These are phyloP conservation scores for Penicillium sp. DNA, from an alignment of 2,329 filamentous ascomycete genomes.

Conservation along the genomic window DNA sequence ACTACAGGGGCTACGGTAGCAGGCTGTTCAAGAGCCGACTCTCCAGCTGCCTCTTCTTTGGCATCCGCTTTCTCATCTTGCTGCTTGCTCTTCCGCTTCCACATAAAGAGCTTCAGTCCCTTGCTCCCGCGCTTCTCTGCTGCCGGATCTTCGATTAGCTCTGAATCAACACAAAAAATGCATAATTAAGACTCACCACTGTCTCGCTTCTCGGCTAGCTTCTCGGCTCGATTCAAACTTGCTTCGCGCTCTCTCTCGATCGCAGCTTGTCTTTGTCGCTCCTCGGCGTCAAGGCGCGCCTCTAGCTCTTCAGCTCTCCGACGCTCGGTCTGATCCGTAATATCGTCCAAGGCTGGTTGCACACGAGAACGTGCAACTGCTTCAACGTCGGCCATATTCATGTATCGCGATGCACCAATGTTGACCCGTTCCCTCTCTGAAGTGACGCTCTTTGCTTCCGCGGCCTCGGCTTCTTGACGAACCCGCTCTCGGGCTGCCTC, in stretches of 20 bases:
- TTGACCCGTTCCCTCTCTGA: slow-evolving; percentile 55
- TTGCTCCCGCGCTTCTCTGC: slow-evolving; percentile 22
- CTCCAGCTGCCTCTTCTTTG: slow-evolving; percentile 1
- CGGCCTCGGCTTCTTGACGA: slow-evolving; percentile 64
- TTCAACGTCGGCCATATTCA: slow-evolving; percentile 77
- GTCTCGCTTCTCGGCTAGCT: slow-evolving; percentile 28
- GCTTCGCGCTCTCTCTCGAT: slow-evolving; percentile 43
- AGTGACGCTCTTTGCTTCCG: slow-evolving; percentile 60
- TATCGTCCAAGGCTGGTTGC: slow-evolving; percentile 82
- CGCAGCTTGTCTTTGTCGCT: slow-evolving; percentile 61
- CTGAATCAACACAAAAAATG: too few relatives aligned
- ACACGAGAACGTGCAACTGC: slow-evolving; percentile 74
- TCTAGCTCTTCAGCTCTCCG: slow-evolving; percentile 69
- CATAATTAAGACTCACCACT: slow-evolving; percentile 27
- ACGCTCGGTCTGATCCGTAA: slow-evolving; percentile 73
- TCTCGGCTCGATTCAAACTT: slow-evolving; percentile 36
- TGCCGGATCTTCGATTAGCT: slow-evolving; percentile 1
- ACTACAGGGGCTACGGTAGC: background rate
- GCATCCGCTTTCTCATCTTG: slow-evolving; percentile 16
- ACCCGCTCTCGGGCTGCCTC: slow-evolving; percentile 69
- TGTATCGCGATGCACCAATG: slow-evolving; percentile 77
- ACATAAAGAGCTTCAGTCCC: slow-evolving; percentile 29
- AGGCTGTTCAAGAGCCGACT: slow-evolving; percentile 6
- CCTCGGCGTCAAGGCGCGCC: slow-evolving; percentile 63
- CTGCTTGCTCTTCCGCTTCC: slow-evolving; percentile 31